These are phyloP conservation scores for Exophiala mesophila DNA, from an alignment of 2,329 filamentous ascomycete species.

Conservation along the genomic window DNA sequence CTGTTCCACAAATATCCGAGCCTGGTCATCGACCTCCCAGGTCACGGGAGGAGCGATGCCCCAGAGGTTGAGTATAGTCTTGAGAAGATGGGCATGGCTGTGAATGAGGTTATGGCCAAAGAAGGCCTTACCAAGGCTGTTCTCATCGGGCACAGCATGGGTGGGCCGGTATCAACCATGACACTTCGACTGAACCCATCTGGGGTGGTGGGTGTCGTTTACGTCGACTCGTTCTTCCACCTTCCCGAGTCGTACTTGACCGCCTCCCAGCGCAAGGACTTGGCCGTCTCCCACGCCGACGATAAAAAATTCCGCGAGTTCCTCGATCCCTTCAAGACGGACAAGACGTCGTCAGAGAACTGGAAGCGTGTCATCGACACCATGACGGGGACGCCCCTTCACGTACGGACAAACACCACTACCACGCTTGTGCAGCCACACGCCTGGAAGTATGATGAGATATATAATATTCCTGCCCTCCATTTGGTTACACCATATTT, in stretches of 20 bases:
- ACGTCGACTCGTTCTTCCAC: conserved; percentile 17
- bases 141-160: conserved; percentile 12
- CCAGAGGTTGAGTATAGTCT: conserved; percentile 2
- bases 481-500: background rate
- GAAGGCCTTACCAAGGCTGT: conserved; percentile 2
- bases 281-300: background rate
- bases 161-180: conserved; percentile 12
- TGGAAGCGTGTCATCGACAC: conserved; percentile 1
- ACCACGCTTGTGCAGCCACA: conserved; percentile 7
- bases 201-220: conserved; percentile 4
- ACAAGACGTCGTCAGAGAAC: background rate
- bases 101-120: conserved; percentile 1
- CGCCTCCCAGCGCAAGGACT: background rate
- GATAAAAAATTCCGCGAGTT: conserved; percentile 1
- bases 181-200: conserved; percentile 6
- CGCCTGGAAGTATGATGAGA: background rate
- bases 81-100: conserved; percentile 5
- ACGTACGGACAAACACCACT: conserved; percentile 8
- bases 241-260: conserved; percentile 8
- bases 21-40: conserved; percentile 10
- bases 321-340: background rate
- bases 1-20: conserved; percentile 1
- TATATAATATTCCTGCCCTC: conserved; percentile 8
- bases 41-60: conserved; percentile 10
- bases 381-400: conserved; percentile 5